Percentiles rank a stretch among this genome's conserved stretches.
These are phyloP conservation scores for Yamadazyma songkhlaensis DNA, from an alignment of 1,139 yeast genomes.

Conservation along the genomic window DNA sequence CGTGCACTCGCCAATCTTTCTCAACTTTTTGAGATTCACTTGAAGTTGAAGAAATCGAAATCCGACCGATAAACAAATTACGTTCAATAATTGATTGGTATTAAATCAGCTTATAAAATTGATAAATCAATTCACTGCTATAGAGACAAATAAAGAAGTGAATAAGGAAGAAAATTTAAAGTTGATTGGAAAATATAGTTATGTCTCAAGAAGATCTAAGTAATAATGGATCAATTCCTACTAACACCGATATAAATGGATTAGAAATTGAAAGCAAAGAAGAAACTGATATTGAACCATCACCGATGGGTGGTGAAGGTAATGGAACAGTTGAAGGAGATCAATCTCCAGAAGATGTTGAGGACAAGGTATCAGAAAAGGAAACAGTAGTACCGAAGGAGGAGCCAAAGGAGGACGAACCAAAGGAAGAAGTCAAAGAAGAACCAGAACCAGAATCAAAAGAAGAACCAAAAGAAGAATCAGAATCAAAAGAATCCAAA, in stretches of 20 bases:
- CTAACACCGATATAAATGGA: neutral
- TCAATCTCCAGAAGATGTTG: neutral
- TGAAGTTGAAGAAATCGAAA: too few relatives aligned
- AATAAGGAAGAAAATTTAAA: too few relatives aligned
- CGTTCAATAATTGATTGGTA: too few relatives aligned
- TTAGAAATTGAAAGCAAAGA: neutral
- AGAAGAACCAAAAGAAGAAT: too few relatives aligned
- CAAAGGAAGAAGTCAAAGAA: neutral
- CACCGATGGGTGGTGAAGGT: conserved; percentile 3
- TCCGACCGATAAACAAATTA: too few relatives aligned
- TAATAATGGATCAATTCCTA: conserved; percentile 3
- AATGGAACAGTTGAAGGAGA: neutral
- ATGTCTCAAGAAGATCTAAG: conserved; percentile 9
- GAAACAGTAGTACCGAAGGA: neutral
- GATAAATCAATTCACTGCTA: too few relatives aligned
- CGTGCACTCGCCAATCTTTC: too few relatives aligned
- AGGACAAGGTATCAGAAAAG: too few relatives aligned
- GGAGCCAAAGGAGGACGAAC: neutral
- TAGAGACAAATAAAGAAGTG: too few relatives aligned
- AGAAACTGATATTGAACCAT: conserved; percentile 5
- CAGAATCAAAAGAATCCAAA: neutral
- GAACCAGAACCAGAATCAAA: neutral
- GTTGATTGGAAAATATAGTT: neutral
- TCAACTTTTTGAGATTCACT: too few relatives aligned
- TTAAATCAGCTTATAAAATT: too few relatives aligned